These are phyloP conservation scores for Bipolaris victoriae DNA, from an alignment of 2,329 filamentous ascomycete species.

Conservation along the genomic window DNA sequence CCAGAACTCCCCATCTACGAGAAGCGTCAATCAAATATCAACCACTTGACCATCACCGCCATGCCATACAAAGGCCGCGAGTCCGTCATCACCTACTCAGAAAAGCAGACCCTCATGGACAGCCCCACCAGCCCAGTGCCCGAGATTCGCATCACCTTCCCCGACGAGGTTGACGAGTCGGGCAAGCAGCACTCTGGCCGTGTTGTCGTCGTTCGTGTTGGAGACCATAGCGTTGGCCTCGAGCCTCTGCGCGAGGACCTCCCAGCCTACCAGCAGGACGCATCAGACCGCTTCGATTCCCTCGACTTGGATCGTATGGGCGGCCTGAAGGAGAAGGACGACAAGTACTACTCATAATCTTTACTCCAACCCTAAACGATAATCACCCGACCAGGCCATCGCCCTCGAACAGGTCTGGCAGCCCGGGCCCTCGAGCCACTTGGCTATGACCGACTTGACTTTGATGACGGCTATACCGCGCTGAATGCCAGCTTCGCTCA, in stretches of 20 bases:
- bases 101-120: slow-evolving; percentile 78
- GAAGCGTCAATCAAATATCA: slow-evolving; percentile 59
- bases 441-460: slow-evolving; percentile 47
- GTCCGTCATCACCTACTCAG: slow-evolving; percentile 75
- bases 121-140: slow-evolving; percentile 82
- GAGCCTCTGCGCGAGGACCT: slow-evolving; percentile 82
- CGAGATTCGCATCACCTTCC: slow-evolving; percentile 98
- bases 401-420: slow-evolving; percentile 21
- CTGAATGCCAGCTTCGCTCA: slow-evolving; percentile 32
- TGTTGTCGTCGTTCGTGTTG: slow-evolving; percentile 89
- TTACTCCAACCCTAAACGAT: slow-evolving; percentile 1
- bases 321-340: slow-evolving; percentile 89
- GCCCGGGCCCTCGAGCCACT: slow-evolving; percentile 35
- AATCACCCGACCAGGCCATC: slow-evolving; percentile 25
- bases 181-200: slow-evolving; percentile 83
- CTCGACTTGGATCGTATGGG: slow-evolving; percentile 95
- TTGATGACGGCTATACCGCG: slow-evolving; percentile 43
- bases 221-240: slow-evolving; percentile 85
- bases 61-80: slow-evolving; percentile 61
- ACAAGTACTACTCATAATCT: slow-evolving; percentile 51
- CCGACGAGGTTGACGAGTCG: slow-evolving; percentile 85
- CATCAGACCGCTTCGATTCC: slow-evolving; percentile 82
- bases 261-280: slow-evolving; percentile 86
- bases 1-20: slow-evolving; percentile 71
- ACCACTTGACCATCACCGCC: slow-evolving; percentile 62